These are phyloP conservation scores for Bipolaris oryzae DNA, from an alignment of 2,329 filamentous ascomycete genomes.

Conservation along the genomic window DNA sequence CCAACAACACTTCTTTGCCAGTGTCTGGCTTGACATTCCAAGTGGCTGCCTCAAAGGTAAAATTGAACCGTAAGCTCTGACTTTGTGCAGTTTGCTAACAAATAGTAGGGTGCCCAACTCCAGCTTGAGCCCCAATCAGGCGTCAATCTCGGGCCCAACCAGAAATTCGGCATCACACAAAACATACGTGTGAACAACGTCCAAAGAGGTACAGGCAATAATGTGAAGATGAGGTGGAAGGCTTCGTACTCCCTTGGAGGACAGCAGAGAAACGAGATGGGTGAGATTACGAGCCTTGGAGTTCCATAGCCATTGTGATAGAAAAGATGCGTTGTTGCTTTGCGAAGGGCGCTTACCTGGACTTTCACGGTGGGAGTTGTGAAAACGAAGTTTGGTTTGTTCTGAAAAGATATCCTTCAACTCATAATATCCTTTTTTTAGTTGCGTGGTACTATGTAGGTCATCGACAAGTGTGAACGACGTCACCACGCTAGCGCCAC, in stretches of 20 bases:
- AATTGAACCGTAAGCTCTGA: not conserved
- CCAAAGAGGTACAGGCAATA: conserved; percentile 72
- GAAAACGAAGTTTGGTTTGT: not conserved
- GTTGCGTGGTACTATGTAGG: not conserved
- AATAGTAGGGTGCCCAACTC: conserved; percentile 73
- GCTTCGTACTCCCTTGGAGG: conserved; percentile 75
- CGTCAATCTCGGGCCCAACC: conserved; percentile 71
- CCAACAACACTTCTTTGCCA: conserved; percentile 74
- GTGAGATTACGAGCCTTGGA: conserved; percentile 79
- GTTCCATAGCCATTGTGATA: conserved; percentile 61
- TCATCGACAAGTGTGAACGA: conserved; percentile 5
- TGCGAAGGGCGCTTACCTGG: not conserved
- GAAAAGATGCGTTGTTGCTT: conserved; percentile 11
- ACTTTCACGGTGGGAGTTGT: conserved; percentile 1
- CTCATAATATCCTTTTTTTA: not conserved
- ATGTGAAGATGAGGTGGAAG: conserved; percentile 90
- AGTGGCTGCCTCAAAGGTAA: conserved; percentile 88
- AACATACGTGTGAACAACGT: conserved; percentile 78
- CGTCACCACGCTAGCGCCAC: conserved; percentile 19
- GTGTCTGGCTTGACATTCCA: conserved; percentile 87
- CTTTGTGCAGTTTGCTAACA: conserved; percentile 14
- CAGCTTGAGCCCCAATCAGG: conserved; percentile 85
- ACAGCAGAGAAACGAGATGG: conserved; percentile 75
- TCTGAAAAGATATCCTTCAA: not conserved
- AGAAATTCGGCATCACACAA: conserved; percentile 81